Base-by-base conservation (phyloP, 352 stramenopile species). In the Globisporangium rhizosaccharum region DNA sequence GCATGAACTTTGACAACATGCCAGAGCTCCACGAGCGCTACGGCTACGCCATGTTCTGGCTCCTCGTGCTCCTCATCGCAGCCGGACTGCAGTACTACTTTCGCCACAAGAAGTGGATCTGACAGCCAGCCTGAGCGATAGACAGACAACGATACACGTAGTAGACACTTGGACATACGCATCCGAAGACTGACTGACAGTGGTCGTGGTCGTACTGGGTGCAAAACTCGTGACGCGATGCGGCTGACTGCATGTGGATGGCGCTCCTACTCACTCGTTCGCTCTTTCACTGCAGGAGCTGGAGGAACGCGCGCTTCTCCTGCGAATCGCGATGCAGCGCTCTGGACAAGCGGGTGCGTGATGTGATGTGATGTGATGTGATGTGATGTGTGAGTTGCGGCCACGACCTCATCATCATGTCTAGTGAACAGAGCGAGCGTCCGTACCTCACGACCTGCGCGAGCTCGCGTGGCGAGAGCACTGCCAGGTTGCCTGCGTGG, bases 1-100 rank as follows among this genome's bases (percentile, higher is more conserved):
- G 88, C 51, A 96, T 96, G 88, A 96, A 96, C 74, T 96, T 96
- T 70, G 81, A 89, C 52, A 82, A 92, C 53, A 95, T 95, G 84
- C 83, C 83, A 1, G 85, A 96, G 68, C 79, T 95, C 8, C 76
- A 94, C 59, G 71, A 83, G 25, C 72, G 75, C 15, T 94, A 88
- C 53, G 86, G 85, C 23, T 96, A 95, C 62, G 67, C 67, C 2
- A 73, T 93, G 44, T 96, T 95, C 47, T 95, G 84, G 87, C 58
- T 88, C 36, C 70, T 90, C 14, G 76, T 90, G 10, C 71, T 92
- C 18, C 61, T 71, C 41, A 91, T 92, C 51, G 82, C 75, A 11
- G 73, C 76, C 11, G 72, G 65, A 10, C 57, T 92, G 46, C 82
- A 90, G 63, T 63, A 92, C 28, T 94, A 92, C 68, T 92, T 94